Base-by-base conservation (phyloP, 805 yeast genomes). In the Schizosaccharomyces lindneri region DNA sequence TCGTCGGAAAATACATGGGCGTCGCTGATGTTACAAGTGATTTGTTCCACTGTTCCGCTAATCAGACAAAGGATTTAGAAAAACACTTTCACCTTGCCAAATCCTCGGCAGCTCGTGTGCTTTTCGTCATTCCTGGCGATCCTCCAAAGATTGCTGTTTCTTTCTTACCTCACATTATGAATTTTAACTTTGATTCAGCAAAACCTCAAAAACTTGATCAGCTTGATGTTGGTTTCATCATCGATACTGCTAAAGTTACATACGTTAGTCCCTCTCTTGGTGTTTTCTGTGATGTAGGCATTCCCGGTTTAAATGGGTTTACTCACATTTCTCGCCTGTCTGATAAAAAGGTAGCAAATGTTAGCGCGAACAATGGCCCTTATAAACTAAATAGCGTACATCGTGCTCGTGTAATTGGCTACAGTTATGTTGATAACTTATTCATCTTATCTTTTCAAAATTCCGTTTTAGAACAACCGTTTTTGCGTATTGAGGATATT, bases 391-490 rank as follows among this genome's bases (percentile, higher is more conserved):
- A 89, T 0, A 76, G 95, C 0, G 74, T 74, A 9, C 90, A 85
- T 69, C 71, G 73, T 59, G 95, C 95, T 4, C 81, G 97, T 71
- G 82, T 93, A 6, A 68, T 87, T 39, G 86, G 88, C 1, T 85
- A 73, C 68, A 80, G 86, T 51, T 70, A 71, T 27, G 71, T 83
- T 59, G 97, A 93, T 67, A 81, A 82, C 62, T 70, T 79, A 55
- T 81, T 81, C 66, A 76, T 80, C 55, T 72, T 90, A 66, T 82
- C 95, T 0, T 73, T 87, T 68, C 84, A 88, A 66, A 79, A 85
- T 13, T 73, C 77, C 59, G 75, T 81, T 59, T 73, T 93, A 48
- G 76, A 79, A 21, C 79, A 84, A 65, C 77, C 81, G 68, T 90
- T 79, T 67, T 73, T 93, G 64, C 77, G 84, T 62, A 71, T 81